These are phyloP conservation scores for Chrysoporthe austroafricana DNA, from an alignment of 2,329 filamentous ascomycete genomes.

Conservation along the genomic window DNA sequence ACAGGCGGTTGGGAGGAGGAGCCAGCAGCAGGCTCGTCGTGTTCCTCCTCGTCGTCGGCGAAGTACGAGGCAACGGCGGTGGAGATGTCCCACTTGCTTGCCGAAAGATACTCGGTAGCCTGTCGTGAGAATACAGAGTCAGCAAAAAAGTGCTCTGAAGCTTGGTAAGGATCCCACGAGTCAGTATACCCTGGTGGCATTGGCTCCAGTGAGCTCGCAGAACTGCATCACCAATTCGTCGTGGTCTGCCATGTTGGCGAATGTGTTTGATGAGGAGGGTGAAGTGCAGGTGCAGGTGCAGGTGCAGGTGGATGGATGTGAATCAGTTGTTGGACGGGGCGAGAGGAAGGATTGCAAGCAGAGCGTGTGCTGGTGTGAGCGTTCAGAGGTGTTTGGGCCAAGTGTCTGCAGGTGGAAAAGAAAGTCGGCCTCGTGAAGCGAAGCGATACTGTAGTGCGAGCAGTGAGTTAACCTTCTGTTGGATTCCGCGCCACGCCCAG, in stretches of 20 bases:
- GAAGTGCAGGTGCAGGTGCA: not conserved
- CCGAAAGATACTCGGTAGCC: slow-evolving; percentile 69
- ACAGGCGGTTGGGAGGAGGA: slow-evolving; percentile 38
- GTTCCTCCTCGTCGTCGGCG: slow-evolving; percentile 56
- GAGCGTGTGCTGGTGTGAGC: not conserved
- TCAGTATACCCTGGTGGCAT: slow-evolving; percentile 49
- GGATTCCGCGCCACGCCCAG: slow-evolving; percentile 1
- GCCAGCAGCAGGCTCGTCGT: slow-evolving; percentile 48
- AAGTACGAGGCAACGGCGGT: slow-evolving; percentile 67
- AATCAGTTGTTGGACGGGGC: not conserved
- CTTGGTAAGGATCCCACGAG: not conserved
- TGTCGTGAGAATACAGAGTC: slow-evolving; percentile 39
- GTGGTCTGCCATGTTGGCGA: slow-evolving; percentile 43
- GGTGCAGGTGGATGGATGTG: not conserved
- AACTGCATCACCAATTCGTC: slow-evolving; percentile 57
- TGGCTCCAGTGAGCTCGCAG: slow-evolving; percentile 57
- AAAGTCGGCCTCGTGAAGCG: not conserved
- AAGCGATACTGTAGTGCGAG: not conserved
- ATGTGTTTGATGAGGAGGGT: slow-evolving; percentile 20
- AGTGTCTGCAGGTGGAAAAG: not conserved
- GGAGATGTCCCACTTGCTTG: slow-evolving; percentile 68
- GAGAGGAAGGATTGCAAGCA: not conserved
- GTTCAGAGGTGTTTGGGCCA: not conserved
- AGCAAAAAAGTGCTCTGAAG: not conserved
- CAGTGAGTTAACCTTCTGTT: not conserved